Percentiles rank a stretch among this genome's conserved stretches.
phyloP scores from a whole-genome alignment of 306 rosid genomes.

The Lathyrus sativus region DNA sequence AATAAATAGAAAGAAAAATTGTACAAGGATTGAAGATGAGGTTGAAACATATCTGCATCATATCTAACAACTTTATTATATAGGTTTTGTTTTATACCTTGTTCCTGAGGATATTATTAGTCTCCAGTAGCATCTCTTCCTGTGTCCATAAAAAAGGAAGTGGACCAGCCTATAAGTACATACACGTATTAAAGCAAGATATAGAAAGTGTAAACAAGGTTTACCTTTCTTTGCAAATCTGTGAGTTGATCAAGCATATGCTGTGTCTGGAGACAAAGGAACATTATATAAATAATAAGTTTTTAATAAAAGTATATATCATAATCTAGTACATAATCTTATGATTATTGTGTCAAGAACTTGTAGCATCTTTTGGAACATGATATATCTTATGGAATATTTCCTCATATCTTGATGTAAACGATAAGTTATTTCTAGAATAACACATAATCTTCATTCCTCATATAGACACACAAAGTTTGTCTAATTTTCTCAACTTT shows the following conservation, averaged over 20 bases:
- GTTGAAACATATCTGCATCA: neutral
- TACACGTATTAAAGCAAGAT: neutral
- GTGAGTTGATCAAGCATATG: constrained; percentile 58
- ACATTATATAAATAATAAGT: constrained; percentile 5
- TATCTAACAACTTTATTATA: neutral
- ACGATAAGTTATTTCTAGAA: too few relatives aligned
- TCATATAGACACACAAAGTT: too few relatives aligned
- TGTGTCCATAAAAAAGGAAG: constrained; percentile 37
- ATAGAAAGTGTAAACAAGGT: constrained; percentile 1
- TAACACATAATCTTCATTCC: too few relatives aligned
- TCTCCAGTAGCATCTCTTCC: constrained; percentile 69
- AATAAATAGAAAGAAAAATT: neutral
- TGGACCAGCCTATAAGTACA: constrained; percentile 20
- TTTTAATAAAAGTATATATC: neutral
- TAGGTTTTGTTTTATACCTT: constrained; percentile 46
- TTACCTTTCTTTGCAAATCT: constrained; percentile 68
- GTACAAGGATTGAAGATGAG: neutral
- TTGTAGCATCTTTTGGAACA: neutral
- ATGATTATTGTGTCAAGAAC: constrained; percentile 9
- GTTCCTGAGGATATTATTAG: constrained; percentile 53
- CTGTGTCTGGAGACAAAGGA: constrained; percentile 56
- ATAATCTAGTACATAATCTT: neutral
- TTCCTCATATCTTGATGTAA: neutral
- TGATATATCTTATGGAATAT: neutral
- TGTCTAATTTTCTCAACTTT: too few relatives aligned